Percentiles rank a stretch among this genome's conserved stretches.
Evolutionary conservation across 2,329 filamentous ascomycete species (phyloP).

Genomic region (Beauveria sp.): DNA sequence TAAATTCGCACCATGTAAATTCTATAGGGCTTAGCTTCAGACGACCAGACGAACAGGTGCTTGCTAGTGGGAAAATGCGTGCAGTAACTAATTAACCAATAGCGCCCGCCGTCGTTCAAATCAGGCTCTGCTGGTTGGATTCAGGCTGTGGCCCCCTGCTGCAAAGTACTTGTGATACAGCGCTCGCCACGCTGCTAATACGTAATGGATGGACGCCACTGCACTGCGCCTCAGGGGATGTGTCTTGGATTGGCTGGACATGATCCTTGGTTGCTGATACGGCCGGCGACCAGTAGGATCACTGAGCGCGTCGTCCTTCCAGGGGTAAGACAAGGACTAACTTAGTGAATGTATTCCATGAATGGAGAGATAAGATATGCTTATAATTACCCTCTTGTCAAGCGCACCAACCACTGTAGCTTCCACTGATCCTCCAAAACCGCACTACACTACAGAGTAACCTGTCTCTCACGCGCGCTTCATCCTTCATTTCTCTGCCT

Average conservation of each 20-base stretch:
- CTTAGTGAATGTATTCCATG: too few relatives aligned
- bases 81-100: too few relatives aligned
- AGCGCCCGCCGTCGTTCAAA: neutral
- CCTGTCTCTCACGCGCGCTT: too few relatives aligned
- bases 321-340: too few relatives aligned
- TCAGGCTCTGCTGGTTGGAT: neutral
- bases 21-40: neutral
- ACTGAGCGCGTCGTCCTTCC: neutral
- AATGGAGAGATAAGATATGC: too few relatives aligned
- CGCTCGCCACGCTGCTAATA: neutral
- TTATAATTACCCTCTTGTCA: too few relatives aligned
- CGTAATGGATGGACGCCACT: neutral
- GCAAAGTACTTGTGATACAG: constrained; percentile 1
- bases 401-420: too few relatives aligned
- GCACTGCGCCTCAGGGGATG: neutral
- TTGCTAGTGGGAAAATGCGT: too few relatives aligned
- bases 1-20: neutral
- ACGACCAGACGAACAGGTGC: neutral
- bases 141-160: neutral
- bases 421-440: too few relatives aligned
- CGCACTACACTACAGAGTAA: too few relatives aligned
- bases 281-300: neutral
- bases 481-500: too few relatives aligned
- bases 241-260: neutral
- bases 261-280: neutral